These are phyloP conservation scores for Carpinus fangiana DNA, from an alignment of 306 rosid genomes.

Conservation along the genomic window DNA sequence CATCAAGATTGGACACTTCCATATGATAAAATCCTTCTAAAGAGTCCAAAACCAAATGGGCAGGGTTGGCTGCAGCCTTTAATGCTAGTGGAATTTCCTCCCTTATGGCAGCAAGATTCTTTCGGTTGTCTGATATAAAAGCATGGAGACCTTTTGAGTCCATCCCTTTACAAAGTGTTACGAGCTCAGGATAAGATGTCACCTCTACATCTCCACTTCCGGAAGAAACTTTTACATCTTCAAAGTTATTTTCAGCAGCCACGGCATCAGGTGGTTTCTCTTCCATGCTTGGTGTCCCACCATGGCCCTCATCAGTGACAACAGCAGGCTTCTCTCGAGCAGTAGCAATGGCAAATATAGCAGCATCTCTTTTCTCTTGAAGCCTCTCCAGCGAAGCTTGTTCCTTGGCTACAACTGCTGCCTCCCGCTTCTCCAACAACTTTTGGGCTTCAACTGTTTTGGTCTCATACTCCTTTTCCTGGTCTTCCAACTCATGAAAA, in stretches of 20 bases:
- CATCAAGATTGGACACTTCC: slow-evolving; percentile 67
- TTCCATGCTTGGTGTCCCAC: slow-evolving; percentile 39
- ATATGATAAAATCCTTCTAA: slow-evolving; percentile 76
- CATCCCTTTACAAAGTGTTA: slow-evolving; percentile 79
- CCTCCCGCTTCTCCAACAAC: slow-evolving; percentile 70
- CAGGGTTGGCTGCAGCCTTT: slow-evolving; percentile 80
- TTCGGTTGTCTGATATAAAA: slow-evolving; percentile 92
- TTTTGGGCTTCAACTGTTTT: slow-evolving; percentile 67
- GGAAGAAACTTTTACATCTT: slow-evolving; percentile 49
- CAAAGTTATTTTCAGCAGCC: slow-evolving; percentile 46
- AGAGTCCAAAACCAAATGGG: slow-evolving; percentile 75
- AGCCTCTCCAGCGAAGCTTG: slow-evolving; percentile 67
- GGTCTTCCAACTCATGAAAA: slow-evolving; percentile 92
- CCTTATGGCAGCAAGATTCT: slow-evolving; percentile 85
- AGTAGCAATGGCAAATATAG: slow-evolving; percentile 61
- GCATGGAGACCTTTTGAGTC: slow-evolving; percentile 86
- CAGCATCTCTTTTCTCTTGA: slow-evolving; percentile 90
- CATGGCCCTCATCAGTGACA: slow-evolving; percentile 44
- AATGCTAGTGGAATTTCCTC: slow-evolving; percentile 91
- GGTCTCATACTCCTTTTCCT: slow-evolving; percentile 81
- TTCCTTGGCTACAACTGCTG: slow-evolving; percentile 78
- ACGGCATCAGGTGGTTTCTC: slow-evolving; percentile 59
- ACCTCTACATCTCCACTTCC: slow-evolving; percentile 45
- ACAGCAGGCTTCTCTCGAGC: slow-evolving; percentile 67
- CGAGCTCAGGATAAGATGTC: slow-evolving; percentile 70